Evolutionary conservation across 495 filamentous ascomycete species (phyloP), one percentile per base, ranked within the genome.

Genomic region (Neurospora sp.): DNA sequence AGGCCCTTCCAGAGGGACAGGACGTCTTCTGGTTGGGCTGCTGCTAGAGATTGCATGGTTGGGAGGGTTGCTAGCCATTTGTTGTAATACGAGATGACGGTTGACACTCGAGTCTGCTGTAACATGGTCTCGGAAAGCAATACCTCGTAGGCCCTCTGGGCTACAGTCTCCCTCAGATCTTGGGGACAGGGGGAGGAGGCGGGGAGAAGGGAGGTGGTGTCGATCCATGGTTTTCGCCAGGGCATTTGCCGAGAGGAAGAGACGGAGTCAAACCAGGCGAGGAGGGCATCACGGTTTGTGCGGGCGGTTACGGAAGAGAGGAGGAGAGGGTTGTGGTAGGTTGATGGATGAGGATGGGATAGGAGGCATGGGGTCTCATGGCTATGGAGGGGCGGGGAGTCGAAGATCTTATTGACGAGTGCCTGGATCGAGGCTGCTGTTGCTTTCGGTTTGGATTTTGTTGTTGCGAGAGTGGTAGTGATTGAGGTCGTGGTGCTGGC

Each of bases 81-180:
- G n/a, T 75, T 81, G 81, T 83, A 86, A 74, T 85, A 85, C 37
- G 79, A 78, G 4, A 84, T 77, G 8, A 84, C 85, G 14, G 76
- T 75, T 8, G 81, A 77, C n/a, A 85, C 85, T 71, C 85, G 85
- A 7, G 85, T 86, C 77, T 86, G 85, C 78, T 86, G 85, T 31
- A 86, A 77, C 85, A 86, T 86, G 71, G 83, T 79, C 72, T 86
- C 85, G 77, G 83, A 85, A 75, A 86, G 84, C 80, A 83, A 85
- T 72, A 86, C 85, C 72, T 86, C 81, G 75, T 86, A 86, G 38
- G 85, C 85, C 73, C 85, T 82, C 5, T 74, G 79, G 69, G 80
- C 77, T 48, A 84, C 80, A 46, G 41, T 59, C 62, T 70, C 11
- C 14, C 77, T 79, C 11, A 81, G 74, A 7, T 70, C 70, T 2